These are phyloP conservation scores for Schoenoplectus triqueter DNA, from an alignment of 202 grass and related monocot species.

Conservation along the genomic window DNA sequence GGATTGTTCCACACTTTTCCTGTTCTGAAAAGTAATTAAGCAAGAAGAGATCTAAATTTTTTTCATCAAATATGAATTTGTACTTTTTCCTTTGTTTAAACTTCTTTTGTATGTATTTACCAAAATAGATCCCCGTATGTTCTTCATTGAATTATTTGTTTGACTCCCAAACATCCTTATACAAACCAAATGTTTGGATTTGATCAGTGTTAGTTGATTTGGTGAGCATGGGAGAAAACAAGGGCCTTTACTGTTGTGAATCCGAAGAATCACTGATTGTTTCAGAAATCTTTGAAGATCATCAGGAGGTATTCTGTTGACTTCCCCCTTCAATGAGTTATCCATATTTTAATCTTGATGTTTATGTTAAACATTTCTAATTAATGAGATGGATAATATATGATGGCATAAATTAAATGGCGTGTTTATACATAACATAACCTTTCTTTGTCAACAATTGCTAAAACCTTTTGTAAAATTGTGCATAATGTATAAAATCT, in stretches of 20 bases:
- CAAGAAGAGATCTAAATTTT: neutral
- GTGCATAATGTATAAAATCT: neutral
- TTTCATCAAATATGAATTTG: neutral
- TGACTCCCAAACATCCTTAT: neutral
- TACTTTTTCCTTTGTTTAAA: neutral
- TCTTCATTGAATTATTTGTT: neutral
- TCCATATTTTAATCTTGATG: neutral
- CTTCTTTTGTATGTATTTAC: neutral
- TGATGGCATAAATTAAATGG: neutral
- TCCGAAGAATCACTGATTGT: neutral
- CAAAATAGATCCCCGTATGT: neutral
- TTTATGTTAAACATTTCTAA: neutral
- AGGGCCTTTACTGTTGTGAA: neutral
- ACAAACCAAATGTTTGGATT: neutral
- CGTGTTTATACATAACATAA: neutral
- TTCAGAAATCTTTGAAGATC: slow-evolving; percentile 7
- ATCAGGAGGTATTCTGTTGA: neutral
- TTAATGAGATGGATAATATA: too few relatives aligned
- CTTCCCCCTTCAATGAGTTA: neutral
- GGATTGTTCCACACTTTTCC: neutral
- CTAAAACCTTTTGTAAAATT: neutral
- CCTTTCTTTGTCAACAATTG: neutral
- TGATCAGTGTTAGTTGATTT: neutral
- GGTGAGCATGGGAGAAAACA: neutral
- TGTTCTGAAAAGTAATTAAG: neutral